Conservation (phyloP, 139 green algal genomes). For the Ettlia oleoabundans region DNA sequence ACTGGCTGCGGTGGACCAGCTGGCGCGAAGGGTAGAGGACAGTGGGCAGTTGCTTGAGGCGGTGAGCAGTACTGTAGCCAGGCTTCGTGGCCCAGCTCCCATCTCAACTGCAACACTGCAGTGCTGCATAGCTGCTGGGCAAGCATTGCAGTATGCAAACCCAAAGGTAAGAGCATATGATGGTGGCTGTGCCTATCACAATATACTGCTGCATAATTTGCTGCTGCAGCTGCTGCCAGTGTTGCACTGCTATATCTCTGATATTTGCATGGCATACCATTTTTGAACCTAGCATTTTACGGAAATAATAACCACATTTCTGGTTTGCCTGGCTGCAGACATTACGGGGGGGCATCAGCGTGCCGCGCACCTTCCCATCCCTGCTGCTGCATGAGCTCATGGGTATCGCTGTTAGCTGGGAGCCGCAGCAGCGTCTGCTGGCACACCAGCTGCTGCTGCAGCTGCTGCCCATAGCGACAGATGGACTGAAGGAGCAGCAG, state of each 20-base stretch:
- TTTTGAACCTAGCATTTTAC: too few relatives aligned
- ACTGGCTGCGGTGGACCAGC: conserved; percentile 33
- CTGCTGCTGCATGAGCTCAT: conserved; percentile 45
- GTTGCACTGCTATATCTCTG: too few relatives aligned
- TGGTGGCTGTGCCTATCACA: neutral
- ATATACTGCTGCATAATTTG: too few relatives aligned
- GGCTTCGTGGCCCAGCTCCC: conserved; percentile 26
- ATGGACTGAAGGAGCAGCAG: conserved; percentile 40
- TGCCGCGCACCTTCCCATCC: conserved; percentile 39
- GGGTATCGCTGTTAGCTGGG: conserved; percentile 30
- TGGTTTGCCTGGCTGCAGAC: neutral
- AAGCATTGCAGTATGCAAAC: conserved; percentile 8
- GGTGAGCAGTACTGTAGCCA: conserved; percentile 37
- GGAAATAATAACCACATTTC: too few relatives aligned
- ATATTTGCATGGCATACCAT: too few relatives aligned
- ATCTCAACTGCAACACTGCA: conserved; percentile 42
- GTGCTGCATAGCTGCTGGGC: conserved; percentile 40
- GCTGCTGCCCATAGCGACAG: conserved; percentile 36
- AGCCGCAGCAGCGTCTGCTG: conserved; percentile 45
- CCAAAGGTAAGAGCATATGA: conserved; percentile 21
- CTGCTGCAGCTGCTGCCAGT: too few relatives aligned
- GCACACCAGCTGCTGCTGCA: conserved; percentile 36
- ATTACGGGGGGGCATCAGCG: too few relatives aligned
- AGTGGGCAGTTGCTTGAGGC: conserved; percentile 47
- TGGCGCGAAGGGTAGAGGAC: conserved; percentile 42